Base-by-base conservation (phyloP, 345 rosid species). In the Salix dunnii region DNA sequence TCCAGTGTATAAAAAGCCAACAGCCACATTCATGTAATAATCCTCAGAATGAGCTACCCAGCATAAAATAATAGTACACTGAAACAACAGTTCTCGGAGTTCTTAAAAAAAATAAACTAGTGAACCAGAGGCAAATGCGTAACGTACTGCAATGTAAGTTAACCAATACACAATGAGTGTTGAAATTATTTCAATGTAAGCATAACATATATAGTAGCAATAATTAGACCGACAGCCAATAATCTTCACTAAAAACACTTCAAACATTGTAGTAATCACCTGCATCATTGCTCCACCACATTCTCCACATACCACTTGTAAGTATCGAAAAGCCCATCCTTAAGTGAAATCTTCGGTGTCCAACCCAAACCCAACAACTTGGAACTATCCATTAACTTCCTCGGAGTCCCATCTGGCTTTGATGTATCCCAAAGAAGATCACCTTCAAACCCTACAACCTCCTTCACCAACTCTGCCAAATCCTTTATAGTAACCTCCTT, bases 321-420 rank as follows among this genome's bases (percentile, higher is more conserved):
- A 68, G 98, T 96, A 72, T 87, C 94, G 33, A 79, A 76, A 61
- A 96, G 96, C 2, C 99, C 99, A 72, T 91, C 98, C 78, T 76
- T 88, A 6, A 93, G 71, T 6, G 93, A 83, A 58, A 93, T 42
- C 88, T 92, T 92, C 0, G 99, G 90, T 1, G 68, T 77, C 98
- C 98, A 96, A 8, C 97, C 99, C 84, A 96, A 84, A 17, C 80
- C 85, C 1, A 90, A 86, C 0, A 93, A 89, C 89, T 88, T 92
- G 0, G 99, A 88, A 86, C 88, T 93, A 80, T 96, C 98, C 98
- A 96, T 96, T 71, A 96, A 87, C 86, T 96, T 96, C 88, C 98
- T 85, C 0, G 98, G 98, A 28, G 98, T 93, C 72, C 98, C 99
- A 46, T 96, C 99, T 0, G 97, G 99, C 81, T 96, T 96, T 0